Percentiles rank a stretch among this genome's conserved stretches.
Conservation (phyloP, 257 asterid species). For the Nicotiana obtusifolia region DNA sequence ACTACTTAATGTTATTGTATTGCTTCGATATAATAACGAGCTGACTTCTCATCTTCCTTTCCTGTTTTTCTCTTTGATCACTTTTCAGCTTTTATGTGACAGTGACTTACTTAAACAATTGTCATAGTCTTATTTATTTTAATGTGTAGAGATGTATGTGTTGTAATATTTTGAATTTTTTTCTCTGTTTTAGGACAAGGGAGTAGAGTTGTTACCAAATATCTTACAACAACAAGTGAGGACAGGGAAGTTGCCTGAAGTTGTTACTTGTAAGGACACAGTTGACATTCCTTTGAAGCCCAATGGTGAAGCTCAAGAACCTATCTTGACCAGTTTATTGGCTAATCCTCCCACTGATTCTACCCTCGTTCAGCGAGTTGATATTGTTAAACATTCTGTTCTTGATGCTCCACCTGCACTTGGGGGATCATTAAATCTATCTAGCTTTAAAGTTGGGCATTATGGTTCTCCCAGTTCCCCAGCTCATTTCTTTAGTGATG, state of each 20-base stretch:
- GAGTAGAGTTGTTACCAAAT: conserved; percentile 77
- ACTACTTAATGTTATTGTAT: neutral
- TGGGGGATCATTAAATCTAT: conserved; percentile 16
- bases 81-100: neutral
- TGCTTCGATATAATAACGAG: neutral
- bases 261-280: conserved; percentile 17
- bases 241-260: conserved; percentile 54
- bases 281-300: conserved; percentile 26
- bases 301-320: conserved; percentile 38
- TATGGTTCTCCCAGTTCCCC: conserved; percentile 17
- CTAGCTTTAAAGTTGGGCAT: conserved; percentile 11
- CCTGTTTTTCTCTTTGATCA: neutral
- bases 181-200: conserved; percentile 43
- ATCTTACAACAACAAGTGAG: conserved; percentile 58
- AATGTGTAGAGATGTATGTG: neutral
- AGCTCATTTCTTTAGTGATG: conserved; percentile 15
- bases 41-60: neutral
- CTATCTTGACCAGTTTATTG: conserved; percentile 51
- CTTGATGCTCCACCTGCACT: conserved; percentile 13
- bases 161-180: neutral
- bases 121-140: neutral
- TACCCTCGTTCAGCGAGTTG: conserved; percentile 9
- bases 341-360: conserved; percentile 22
- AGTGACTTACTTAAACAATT: neutral
- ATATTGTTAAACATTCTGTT: conserved; percentile 18